Conservation (phyloP, 257 asterid genomes). For the Solanum virginianum region DNA sequence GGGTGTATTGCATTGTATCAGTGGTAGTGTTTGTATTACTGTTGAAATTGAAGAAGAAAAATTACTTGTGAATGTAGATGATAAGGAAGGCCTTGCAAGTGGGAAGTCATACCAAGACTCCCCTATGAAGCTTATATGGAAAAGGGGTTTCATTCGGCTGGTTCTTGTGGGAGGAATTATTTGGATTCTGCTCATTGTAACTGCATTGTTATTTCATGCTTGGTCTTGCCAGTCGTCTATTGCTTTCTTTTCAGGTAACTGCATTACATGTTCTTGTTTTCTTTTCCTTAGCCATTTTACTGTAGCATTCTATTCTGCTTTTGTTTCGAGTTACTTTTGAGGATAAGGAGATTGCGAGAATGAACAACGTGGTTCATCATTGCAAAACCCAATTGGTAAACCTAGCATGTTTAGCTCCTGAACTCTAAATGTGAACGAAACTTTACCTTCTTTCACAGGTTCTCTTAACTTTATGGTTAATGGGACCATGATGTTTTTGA, state of each 20-base stretch:
- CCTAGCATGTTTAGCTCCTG: not conserved
- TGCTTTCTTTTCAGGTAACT: constrained; percentile 30
- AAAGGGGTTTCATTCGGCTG: constrained; percentile 30
- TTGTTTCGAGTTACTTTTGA: not conserved
- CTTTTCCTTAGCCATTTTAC: not conserved
- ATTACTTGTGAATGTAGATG: constrained; percentile 2
- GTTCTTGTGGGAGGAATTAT: constrained; percentile 30
- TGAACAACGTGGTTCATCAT: not conserved
- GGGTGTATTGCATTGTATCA: not conserved
- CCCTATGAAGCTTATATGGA: constrained; percentile 30
- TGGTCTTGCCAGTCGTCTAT: constrained; percentile 43
- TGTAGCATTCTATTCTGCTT: not conserved
- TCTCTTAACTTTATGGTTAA: not conserved
- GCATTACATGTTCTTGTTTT: not conserved
- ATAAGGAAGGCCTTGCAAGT: constrained; percentile 1
- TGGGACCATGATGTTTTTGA: not conserved
- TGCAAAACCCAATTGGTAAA: not conserved
- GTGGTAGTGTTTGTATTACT: not conserved
- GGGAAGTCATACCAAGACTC: constrained; percentile 22
- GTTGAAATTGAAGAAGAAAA: not conserved
- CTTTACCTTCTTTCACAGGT: not conserved
- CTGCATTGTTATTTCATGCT: constrained; percentile 24
- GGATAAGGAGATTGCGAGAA: not conserved
- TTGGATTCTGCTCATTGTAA: constrained; percentile 30
- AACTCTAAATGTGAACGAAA: not conserved